Conservation (phyloP, 2,329 filamentous ascomycete species). For the Didymella exigua region DNA sequence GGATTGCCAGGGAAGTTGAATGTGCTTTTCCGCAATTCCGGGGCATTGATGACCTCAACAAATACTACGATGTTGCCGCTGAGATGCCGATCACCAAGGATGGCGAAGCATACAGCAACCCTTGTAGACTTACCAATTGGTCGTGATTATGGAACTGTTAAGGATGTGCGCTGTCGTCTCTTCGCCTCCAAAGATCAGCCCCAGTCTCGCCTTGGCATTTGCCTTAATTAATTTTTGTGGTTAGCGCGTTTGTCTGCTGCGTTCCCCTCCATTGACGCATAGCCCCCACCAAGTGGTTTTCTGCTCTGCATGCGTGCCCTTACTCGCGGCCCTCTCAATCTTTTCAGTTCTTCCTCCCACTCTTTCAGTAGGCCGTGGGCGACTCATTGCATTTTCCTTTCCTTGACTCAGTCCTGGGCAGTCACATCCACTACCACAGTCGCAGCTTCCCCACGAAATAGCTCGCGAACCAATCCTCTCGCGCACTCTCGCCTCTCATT, state of each 20-base stretch:
- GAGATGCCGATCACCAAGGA: neutral
- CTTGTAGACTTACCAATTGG: neutral
- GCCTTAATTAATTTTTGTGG: conserved; percentile 30
- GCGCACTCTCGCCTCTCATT: conserved; percentile 8
- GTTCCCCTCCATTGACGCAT: conserved; percentile 35
- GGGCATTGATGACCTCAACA: neutral
- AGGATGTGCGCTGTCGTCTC: conserved; percentile 12
- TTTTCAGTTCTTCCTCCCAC: conserved; percentile 34
- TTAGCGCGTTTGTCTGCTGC: conserved; percentile 24
- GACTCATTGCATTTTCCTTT: conserved; percentile 36
- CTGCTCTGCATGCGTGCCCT: conserved; percentile 21
- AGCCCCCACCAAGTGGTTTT: conserved; percentile 28
- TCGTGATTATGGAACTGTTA: neutral
- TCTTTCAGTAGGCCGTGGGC: conserved; percentile 41
- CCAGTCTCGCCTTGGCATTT: conserved; percentile 18
- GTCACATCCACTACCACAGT: conserved; percentile 16
- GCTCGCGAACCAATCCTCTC: conserved; percentile 15
- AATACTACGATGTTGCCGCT: neutral
- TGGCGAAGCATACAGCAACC: neutral
- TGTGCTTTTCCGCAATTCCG: conserved; percentile 10
- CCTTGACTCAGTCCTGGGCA: conserved; percentile 37
- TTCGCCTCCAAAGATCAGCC: neutral
- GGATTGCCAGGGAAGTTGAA: conserved; percentile 1
- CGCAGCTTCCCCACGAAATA: conserved; percentile 16
- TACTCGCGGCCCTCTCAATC: conserved; percentile 19